These are phyloP conservation scores for Ceriops zippeliana DNA, from an alignment of 345 rosid genomes.

Conservation along the genomic window DNA sequence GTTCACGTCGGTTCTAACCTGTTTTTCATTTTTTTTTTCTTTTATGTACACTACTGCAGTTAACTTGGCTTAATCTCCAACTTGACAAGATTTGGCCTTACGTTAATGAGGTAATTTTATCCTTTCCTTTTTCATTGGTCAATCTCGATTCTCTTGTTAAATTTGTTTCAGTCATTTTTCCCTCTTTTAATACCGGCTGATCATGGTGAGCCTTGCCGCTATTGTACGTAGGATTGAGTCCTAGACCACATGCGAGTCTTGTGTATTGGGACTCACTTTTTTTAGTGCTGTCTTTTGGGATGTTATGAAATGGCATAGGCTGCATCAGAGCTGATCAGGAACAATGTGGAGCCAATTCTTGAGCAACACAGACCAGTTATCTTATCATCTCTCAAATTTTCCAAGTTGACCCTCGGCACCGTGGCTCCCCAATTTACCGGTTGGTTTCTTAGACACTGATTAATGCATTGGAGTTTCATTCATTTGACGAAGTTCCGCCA, in stretches of 20 bases:
- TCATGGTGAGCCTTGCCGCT: neutral
- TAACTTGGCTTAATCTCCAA: conserved; percentile 75
- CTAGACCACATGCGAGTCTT: neutral
- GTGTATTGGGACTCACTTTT: neutral
- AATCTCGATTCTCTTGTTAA: neutral
- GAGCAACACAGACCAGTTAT: conserved; percentile 74
- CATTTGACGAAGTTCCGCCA: neutral
- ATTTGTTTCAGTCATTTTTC: neutral
- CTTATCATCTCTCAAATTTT: conserved; percentile 72
- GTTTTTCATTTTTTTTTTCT: conserved; percentile 7
- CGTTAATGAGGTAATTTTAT: conserved; percentile 54
- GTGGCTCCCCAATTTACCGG: conserved; percentile 98
- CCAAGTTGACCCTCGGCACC: conserved; percentile 82
- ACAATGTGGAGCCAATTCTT: conserved; percentile 77
- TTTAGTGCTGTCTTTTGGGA: neutral
- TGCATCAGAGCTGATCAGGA: conserved; percentile 79
- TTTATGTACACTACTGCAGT: conserved; percentile 38
- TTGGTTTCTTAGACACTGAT: conserved; percentile 14
- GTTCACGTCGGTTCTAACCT: conserved; percentile 14
- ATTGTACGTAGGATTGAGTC: no score
- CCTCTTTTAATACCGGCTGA: no score
- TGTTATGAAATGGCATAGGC: conserved; percentile 48
- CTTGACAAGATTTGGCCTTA: conserved; percentile 94
- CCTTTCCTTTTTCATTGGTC: neutral
- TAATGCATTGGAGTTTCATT: neutral